Base-by-base conservation (phyloP, 2,329 filamentous ascomycete species). In the Stachybotrys chartarum region DNA sequence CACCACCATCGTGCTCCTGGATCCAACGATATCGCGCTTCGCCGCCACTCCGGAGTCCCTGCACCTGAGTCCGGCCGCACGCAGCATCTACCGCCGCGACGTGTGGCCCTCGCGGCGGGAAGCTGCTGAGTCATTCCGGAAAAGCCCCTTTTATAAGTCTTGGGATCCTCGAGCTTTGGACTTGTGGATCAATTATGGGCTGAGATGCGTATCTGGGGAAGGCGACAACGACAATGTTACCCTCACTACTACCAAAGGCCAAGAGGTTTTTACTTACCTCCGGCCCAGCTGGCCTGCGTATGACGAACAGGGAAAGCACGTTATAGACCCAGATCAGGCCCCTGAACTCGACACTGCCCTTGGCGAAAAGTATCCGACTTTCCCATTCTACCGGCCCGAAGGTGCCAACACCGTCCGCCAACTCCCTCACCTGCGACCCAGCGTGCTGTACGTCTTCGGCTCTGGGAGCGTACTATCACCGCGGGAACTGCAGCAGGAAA, bases 81-180 rank as follows among this genome's bases (percentile, higher is more conserved):
- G 84, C 30, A 95, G 90, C 39, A 81, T 87, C 10, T 78, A 79
- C 59, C 85, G 93, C 14, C 84, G 90, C 48, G 92, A 97, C 62
- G 65, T 81, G 55, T 97, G 93, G 94, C 87, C 91, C 0, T 91
- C 87, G 0, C 82, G 87, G 10, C 73, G 77, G 51, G 87, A 78
- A 2, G 93, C 93, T 18, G 79, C 78, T 54, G 80, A 79, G 12
- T 73, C 82, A 11, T 91, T 96, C 72, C 72, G 74, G 53, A 81
- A 80, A 54, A 88, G 64, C 55, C 59, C 61, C 0, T 96, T 96
- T 74, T 97, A 96, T 72, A 78, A 84, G 59, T 63, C 80, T 11
- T 97, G 93, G 93, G 90, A 97, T 64, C 77, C 81, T 1, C 81
- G 91, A 50, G 91, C 92, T 0, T 77, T 97, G 0, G 83, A 91